These are phyloP conservation scores for Ustilago cynodontis DNA, from an alignment of 1,284 basidiomycete species.

Conservation along the genomic window DNA sequence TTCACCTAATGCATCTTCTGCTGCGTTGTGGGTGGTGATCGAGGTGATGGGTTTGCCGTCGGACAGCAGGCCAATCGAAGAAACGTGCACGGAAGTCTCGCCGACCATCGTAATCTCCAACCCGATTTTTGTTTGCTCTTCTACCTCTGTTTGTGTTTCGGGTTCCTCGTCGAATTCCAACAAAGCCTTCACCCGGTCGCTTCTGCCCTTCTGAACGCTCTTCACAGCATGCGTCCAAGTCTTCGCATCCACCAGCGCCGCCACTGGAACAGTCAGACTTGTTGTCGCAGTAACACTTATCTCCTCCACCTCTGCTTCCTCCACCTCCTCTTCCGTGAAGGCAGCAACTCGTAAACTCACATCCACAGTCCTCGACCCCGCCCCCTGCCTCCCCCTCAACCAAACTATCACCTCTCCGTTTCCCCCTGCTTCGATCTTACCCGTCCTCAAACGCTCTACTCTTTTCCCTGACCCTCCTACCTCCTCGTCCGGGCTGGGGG, in stretches of 20 bases:
- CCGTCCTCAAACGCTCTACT: neutral
- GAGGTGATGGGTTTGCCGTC: neutral
- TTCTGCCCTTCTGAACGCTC: no score
- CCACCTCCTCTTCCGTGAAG: neutral
- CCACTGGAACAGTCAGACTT: constrained; percentile 7
- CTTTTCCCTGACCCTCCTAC: neutral
- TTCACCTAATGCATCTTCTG: constrained; percentile 5
- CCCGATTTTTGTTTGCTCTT: constrained; percentile 4
- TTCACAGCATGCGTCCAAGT: neutral
- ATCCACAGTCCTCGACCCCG: constrained; percentile 17
- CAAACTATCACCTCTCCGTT: constrained; percentile 9
- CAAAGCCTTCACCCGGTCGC: constrained; percentile 9
- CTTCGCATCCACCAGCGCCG: constrained; percentile 9
- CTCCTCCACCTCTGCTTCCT: constrained; percentile 1
- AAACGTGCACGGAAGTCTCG: constrained; percentile 4
- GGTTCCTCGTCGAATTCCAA: constrained; percentile 18
- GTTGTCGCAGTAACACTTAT: constrained; percentile 11
- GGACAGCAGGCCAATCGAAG: neutral
- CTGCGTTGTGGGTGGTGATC: neutral
- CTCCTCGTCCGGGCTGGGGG: no score
- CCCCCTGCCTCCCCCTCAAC: constrained; percentile 17
- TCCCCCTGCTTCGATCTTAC: constrained; percentile 5
- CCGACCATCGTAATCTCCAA: constrained; percentile 26
- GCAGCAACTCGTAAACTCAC: constrained; percentile 7
- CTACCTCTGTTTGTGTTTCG: no score